Conservation (phyloP, 495 filamentous ascomycete species). For the Jackrogersella minutella region DNA sequence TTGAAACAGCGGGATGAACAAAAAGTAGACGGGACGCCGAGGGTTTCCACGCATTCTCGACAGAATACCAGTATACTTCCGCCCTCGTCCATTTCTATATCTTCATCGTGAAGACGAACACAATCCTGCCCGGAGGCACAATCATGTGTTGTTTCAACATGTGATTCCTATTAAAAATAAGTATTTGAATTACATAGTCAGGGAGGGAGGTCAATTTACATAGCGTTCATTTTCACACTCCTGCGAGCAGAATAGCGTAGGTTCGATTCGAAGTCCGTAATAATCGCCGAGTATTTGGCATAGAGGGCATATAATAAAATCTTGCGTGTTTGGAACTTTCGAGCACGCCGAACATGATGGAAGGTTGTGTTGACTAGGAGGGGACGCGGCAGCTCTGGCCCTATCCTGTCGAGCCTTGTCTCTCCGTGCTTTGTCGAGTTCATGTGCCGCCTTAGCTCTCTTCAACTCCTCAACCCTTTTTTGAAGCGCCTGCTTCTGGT, state of each 20-base stretch:
- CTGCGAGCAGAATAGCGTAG: constrained; percentile 55
- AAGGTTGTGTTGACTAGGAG: constrained; percentile 45
- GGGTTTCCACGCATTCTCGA: constrained; percentile 49
- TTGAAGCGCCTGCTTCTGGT: constrained; percentile 47
- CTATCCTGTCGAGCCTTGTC: constrained; percentile 47
- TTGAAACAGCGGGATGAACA: constrained; percentile 53
- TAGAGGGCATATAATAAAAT: constrained; percentile 50
- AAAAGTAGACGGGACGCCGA: constrained; percentile 47
- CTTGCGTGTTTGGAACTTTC: constrained; percentile 35
- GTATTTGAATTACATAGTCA: constrained; percentile 1
- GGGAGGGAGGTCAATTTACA: constrained; percentile 43
- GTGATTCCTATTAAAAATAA: constrained; percentile 31
- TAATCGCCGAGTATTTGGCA: constrained; percentile 49
- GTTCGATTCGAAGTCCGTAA: constrained; percentile 33
- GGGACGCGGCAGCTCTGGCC: constrained; percentile 33
- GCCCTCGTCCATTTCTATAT: constrained; percentile 36
- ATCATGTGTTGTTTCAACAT: constrained; percentile 34
- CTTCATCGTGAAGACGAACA: constrained; percentile 32
- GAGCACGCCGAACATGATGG: constrained; percentile 51
- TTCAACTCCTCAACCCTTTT: constrained; percentile 52
- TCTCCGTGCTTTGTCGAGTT: constrained; percentile 50
- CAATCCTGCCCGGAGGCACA: constrained; percentile 41
- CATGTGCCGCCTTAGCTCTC: constrained; percentile 53
- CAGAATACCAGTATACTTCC: constrained; percentile 45
- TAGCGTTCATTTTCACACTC: constrained; percentile 52